A percentile compares a stretch with the other conserved stretches of the same genome.
These are phyloP conservation scores for Fomitopsis pulvina DNA, from an alignment of 768 basidiomycete genomes.

Conservation along the genomic window DNA sequence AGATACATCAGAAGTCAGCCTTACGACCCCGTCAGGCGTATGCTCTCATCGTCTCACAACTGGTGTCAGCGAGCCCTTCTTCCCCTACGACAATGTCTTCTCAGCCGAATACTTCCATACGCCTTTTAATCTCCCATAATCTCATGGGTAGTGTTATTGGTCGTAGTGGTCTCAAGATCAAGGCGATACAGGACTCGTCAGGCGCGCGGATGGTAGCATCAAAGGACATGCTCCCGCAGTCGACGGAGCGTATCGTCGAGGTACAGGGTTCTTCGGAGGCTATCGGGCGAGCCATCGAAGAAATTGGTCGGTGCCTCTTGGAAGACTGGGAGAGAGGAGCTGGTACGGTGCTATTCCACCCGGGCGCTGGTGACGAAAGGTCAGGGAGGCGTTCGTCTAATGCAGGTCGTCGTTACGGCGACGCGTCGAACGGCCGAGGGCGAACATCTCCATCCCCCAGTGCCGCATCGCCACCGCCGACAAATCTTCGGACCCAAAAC, in stretches of 20 bases:
- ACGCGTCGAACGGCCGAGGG: constrained; percentile 23
- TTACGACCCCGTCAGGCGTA: constrained; percentile 60
- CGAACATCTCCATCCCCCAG: constrained; percentile 46
- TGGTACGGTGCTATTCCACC: constrained; percentile 95
- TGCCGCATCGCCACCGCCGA: constrained; percentile 40
- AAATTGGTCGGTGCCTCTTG: constrained; percentile 91
- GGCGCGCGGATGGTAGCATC: constrained; percentile 98
- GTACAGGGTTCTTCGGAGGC: constrained; percentile 91
- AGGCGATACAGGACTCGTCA: constrained; percentile 94
- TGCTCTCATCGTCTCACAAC: constrained; percentile 88
- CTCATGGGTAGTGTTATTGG: constrained; percentile 99
- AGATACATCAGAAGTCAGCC: neutral
- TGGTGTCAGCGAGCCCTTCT: constrained; percentile 75
- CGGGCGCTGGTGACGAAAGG: constrained; percentile 77
- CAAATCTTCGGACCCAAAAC: constrained; percentile 95
- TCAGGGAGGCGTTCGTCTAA: constrained; percentile 64
- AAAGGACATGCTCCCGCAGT: constrained; percentile 99
- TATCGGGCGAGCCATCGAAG: constrained; percentile 89
- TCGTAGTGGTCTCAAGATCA: constrained; percentile 93
- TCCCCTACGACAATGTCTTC: constrained; percentile 70
- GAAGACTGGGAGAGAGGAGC: constrained; percentile 95
- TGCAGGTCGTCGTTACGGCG: constrained; percentile 19
- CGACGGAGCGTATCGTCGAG: constrained; percentile 97
- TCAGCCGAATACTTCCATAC: constrained; percentile 65
- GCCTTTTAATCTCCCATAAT: constrained; percentile 97